Percentiles rank a stretch among this genome's conserved stretches.
These are phyloP conservation scores for Parietichytrium sp. DNA, from an alignment of 108 stramenopile species.

Conservation along the genomic window DNA sequence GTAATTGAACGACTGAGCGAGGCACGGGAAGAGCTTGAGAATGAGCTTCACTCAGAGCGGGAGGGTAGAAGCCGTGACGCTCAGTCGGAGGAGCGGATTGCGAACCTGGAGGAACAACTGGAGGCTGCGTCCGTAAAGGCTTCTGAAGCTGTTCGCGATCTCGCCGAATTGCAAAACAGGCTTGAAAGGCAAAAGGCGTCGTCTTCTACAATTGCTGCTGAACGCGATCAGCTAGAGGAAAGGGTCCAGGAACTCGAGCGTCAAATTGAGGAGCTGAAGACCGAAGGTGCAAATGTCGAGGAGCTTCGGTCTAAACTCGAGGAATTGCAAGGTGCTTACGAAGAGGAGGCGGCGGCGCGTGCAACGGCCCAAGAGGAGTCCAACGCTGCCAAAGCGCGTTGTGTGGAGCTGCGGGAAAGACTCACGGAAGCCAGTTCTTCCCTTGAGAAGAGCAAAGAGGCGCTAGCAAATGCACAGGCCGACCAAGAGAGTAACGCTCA, in stretches of 20 bases:
- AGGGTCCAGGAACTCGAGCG: not conserved
- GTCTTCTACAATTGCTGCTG: too few relatives aligned
- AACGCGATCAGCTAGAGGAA: too few relatives aligned
- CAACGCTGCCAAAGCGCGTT: too few relatives aligned
- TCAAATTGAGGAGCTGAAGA: not conserved
- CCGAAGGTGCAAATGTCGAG: not conserved
- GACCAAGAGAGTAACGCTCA: not conserved
- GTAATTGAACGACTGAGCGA: not conserved
- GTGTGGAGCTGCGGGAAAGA: not conserved
- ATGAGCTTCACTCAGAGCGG: not conserved
- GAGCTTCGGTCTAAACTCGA: not conserved
- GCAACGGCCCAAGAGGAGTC: too few relatives aligned
- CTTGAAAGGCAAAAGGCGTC: slow-evolving; percentile 27
- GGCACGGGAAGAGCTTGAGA: not conserved
- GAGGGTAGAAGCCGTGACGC: not conserved
- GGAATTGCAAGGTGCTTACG: not conserved
- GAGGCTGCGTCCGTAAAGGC: not conserved
- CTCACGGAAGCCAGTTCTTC: not conserved
- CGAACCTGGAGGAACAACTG: not conserved
- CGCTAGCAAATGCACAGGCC: not conserved
- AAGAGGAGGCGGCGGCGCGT: too few relatives aligned
- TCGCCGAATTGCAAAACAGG: not conserved
- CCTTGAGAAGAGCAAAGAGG: not conserved
- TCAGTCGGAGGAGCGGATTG: not conserved
- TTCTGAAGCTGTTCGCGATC: not conserved